phyloP scores from a whole-genome alignment of 2,329 filamentous ascomycete species.

The Fusarium sp. region DNA sequence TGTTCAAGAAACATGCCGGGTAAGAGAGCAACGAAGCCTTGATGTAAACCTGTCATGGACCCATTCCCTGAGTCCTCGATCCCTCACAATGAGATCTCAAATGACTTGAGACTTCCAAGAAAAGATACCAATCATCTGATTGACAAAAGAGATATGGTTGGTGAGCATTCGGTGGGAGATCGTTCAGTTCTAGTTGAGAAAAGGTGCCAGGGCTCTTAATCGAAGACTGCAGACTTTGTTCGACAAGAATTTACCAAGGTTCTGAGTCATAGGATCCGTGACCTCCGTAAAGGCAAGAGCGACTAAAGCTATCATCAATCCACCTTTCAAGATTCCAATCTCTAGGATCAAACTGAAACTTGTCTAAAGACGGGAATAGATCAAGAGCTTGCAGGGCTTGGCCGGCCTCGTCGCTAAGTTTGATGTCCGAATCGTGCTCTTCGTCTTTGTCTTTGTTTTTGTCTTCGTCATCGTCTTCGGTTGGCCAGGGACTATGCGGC shows the following conservation, averaged over 20 bases:
- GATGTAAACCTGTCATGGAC: not conserved
- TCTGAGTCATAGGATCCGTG: not conserved
- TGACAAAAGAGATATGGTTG: not conserved
- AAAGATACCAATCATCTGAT: not conserved
- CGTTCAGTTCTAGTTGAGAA: not conserved
- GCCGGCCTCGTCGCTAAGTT: not conserved
- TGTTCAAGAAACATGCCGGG: constrained; percentile 1
- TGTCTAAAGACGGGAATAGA: not conserved
- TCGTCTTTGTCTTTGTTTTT: not conserved
- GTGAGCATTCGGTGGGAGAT: not conserved
- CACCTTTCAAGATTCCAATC: too few relatives aligned
- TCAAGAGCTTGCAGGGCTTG: not conserved
- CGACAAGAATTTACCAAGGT: not conserved
- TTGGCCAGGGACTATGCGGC: not conserved
- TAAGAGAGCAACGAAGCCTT: not conserved
- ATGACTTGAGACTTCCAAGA: not conserved
- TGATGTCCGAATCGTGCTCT: not conserved
- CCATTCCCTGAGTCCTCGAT: not conserved
- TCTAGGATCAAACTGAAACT: not conserved
- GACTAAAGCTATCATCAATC: too few relatives aligned
- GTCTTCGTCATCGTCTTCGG: too few relatives aligned
- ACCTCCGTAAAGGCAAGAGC: too few relatives aligned
- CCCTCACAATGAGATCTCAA: not conserved
- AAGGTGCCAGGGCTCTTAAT: not conserved
- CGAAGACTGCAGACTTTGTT: not conserved